These are phyloP conservation scores for Panicum miliaceum DNA, from an alignment of 176 grass and related monocot species.

Conservation along the genomic window DNA sequence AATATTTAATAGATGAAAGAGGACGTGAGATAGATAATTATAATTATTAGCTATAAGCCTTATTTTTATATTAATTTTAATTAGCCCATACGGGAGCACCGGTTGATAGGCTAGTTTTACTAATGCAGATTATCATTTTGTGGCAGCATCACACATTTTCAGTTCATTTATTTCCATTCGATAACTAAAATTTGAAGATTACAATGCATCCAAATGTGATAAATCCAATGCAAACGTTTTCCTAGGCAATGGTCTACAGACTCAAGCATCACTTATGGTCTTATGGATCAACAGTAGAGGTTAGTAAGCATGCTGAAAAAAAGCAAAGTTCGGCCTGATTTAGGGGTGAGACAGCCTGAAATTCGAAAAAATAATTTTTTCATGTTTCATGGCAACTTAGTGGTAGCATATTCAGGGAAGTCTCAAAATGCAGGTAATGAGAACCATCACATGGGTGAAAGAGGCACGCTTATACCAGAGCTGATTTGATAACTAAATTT, in stretches of 20 bases:
- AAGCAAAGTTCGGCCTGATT: not conserved
- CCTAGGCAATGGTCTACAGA: not conserved
- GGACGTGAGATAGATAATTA: too few species aligned
- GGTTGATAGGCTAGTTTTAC: too few species aligned
- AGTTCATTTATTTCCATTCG: not conserved
- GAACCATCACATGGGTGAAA: not conserved
- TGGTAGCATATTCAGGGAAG: not conserved
- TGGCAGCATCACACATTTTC: not conserved
- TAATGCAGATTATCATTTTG: not conserved
- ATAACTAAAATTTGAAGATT: not conserved
- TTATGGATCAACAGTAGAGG: not conserved
- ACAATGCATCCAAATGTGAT: not conserved
- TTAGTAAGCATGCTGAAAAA: not conserved
- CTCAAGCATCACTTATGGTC: not conserved
- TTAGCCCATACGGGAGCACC: too few species aligned
- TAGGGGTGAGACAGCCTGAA: not conserved
- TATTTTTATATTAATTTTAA: too few species aligned
- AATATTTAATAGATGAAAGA: too few species aligned
- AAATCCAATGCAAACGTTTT: not conserved
- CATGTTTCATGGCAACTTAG: not conserved
- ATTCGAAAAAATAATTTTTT: not conserved
- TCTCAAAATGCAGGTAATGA: not conserved
- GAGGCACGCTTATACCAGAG: not conserved
- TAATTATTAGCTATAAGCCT: too few species aligned
- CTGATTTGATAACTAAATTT: not conserved